Evolutionary conservation across 352 stramenopile genomes (phyloP).

Genomic region (Phytophthora rubi): DNA sequence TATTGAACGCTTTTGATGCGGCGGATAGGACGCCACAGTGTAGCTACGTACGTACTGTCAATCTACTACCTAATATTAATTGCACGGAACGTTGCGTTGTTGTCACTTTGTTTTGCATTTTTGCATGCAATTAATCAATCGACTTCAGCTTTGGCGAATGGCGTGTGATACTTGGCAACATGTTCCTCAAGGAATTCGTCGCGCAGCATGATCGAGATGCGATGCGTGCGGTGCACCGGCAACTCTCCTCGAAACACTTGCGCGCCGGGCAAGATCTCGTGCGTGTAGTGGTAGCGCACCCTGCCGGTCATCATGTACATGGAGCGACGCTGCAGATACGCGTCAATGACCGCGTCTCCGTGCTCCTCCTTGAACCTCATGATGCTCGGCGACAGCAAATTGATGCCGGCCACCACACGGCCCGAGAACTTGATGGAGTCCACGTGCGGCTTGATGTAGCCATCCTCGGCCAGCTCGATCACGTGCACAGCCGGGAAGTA

Average conservation of each 20-base stretch:
- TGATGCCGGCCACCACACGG: constrained; percentile 78
- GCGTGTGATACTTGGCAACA: constrained; percentile 45
- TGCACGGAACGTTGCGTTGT: constrained; percentile 22
- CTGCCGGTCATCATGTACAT: constrained; percentile 90
- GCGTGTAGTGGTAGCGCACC: constrained; percentile 87
- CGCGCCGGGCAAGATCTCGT: constrained; percentile 78
- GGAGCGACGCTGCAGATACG: constrained; percentile 70
- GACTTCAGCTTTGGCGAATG: constrained; percentile 28
- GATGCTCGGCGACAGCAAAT: constrained; percentile 78
- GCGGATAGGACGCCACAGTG: constrained; percentile 20
- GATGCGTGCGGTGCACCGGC: constrained; percentile 72
- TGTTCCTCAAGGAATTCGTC: constrained; percentile 64
- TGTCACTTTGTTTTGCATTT: background rate
- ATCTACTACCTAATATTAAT: constrained; percentile 42
- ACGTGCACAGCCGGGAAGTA: constrained; percentile 85
- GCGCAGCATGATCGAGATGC: constrained; percentile 87
- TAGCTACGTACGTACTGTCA: constrained; percentile 21
- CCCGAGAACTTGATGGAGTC: constrained; percentile 90
- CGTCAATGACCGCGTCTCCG: constrained; percentile 71
- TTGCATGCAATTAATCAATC: constrained; percentile 17
- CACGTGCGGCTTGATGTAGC: constrained; percentile 88
- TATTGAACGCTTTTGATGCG: constrained; percentile 32
- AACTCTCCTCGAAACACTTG: constrained; percentile 63
- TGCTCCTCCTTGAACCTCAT: constrained; percentile 89
- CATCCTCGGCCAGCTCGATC: constrained; percentile 82